Evolutionary conservation across 768 basidiomycete species (phyloP).

Genomic region (Harrya chromipes): DNA sequence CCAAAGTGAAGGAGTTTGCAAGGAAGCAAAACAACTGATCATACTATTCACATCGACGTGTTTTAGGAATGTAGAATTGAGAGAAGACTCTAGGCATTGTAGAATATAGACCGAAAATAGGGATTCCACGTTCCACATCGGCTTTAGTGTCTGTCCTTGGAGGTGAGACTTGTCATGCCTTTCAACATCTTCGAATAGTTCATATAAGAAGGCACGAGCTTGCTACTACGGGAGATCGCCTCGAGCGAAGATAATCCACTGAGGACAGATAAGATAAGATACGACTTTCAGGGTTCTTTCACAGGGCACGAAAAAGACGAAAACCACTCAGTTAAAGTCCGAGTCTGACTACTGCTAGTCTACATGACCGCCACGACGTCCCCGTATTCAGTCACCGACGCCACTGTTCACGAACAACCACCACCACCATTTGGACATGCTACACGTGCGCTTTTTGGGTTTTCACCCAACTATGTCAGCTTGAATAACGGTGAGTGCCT

Average conservation of each 20-base stretch:
- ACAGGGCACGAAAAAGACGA: too few relatives aligned
- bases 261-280: conserved; percentile 1
- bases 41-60: background rate
- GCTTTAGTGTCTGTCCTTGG: background rate
- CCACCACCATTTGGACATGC: conserved; percentile 56
- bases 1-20: conserved; percentile 11
- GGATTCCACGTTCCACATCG: too few relatives aligned
- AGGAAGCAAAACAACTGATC: conserved; percentile 2
- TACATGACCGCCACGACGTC: conserved; percentile 7
- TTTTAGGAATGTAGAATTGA: background rate
- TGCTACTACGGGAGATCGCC: too few relatives aligned
- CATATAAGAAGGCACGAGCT: conserved; percentile 72
- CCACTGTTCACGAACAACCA: conserved; percentile 14
- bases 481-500: conserved; percentile 57
- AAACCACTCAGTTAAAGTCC: too few relatives aligned
- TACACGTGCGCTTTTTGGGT: conserved; percentile 51
- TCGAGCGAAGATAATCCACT: conserved; percentile 12
- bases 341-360: background rate
- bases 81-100: too few relatives aligned
- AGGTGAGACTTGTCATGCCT: conserved; percentile 62
- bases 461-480: conserved; percentile 59
- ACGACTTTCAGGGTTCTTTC: background rate
- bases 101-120: too few relatives aligned
- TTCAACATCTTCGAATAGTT: conserved; percentile 80
- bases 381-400: background rate